Base-by-base conservation (phyloP, 352 stramenopile species). In the Phytophthora crassamura region DNA sequence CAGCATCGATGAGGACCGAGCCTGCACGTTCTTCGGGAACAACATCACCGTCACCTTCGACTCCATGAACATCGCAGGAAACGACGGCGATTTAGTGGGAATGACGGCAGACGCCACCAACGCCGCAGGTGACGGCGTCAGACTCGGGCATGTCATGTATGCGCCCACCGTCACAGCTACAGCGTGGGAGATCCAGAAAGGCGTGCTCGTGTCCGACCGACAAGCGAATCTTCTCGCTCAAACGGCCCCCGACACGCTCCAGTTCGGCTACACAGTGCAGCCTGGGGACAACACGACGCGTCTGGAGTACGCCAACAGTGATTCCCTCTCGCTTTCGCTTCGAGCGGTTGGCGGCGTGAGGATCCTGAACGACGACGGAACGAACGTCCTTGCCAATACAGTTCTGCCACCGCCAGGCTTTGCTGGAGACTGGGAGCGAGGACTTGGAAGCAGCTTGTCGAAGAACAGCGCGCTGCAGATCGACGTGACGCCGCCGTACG, bases 1-100 rank as follows among this genome's bases (percentile, higher is more conserved):
- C 61, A 82, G 67, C 28, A 87, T 90, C 33, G 68, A 80, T 12
- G 85, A 87, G 25, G 52, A 80, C 59, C 55, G 66, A 0, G 81
- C 83, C 35, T 92, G 85, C 53, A 89, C 83, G n/a, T 94, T 82
- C 49, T 86, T 89, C 40, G 85, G 85, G 25, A 94, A 91, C 61
- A 91, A 90, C 58, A 91, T 92, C 56, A 90, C 80, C 0, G 54
- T 94, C 18, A 90, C 82, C 2, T 94, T 90, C 61, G 83, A 92
- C 47, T 89, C 80, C 4, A 77, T 92, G 54, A 94, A 94, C 59
- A 77, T 88, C 20, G 69, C 71, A 30, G 80, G 81, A 25, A 51
- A 47, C 6, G 85, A 94, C 48, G 85, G 85, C 64, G 74, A 94
- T 67, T 56, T 94, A 10, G 77, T 84, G 0, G 74, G 80, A 34